Evolutionary conservation across 306 rosid genomes (phyloP).

Genomic region (Pterocarpus santalinus): DNA sequence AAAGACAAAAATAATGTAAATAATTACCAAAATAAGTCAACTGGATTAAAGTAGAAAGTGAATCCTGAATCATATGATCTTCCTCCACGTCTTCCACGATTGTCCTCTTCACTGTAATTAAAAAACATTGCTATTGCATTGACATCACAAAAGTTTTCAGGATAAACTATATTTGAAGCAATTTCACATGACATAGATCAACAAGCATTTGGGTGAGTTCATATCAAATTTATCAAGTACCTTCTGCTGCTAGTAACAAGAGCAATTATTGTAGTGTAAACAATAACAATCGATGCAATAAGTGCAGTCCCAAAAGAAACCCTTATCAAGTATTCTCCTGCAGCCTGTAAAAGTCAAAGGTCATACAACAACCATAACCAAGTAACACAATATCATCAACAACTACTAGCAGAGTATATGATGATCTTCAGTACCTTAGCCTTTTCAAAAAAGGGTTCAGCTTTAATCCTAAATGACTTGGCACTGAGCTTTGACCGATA

Average conservation of each 20-base stretch:
- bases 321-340: constrained; percentile 84
- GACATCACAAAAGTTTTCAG: constrained; percentile 19
- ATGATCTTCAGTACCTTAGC: constrained; percentile 67
- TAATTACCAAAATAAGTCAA: constrained; percentile 88
- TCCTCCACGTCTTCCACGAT: constrained; percentile 92
- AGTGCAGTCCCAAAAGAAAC: constrained; percentile 97
- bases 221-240: constrained; percentile 50
- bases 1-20: constrained; percentile 2
- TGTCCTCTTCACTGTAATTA: constrained; percentile 83
- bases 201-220: neutral
- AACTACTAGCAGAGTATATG: constrained; percentile 15
- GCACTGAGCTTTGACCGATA: constrained; percentile 83
- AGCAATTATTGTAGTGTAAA: constrained; percentile 93
- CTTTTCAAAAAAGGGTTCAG: constrained; percentile 83
- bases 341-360: constrained; percentile 66
- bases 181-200: neutral
- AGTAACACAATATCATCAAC: constrained; percentile 33
- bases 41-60: constrained; percentile 71
- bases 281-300: constrained; percentile 91
- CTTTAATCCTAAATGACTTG: constrained; percentile 80
- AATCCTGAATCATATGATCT: constrained; percentile 89
- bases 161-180: neutral
- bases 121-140: constrained; percentile 44
- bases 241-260: constrained; percentile 85
- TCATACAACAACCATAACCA: constrained; percentile 22